Evolutionary conservation across 1,284 basidiomycete species (phyloP), one percentile per base, ranked within the genome.

Genomic region (Ustilago nuda): DNA sequence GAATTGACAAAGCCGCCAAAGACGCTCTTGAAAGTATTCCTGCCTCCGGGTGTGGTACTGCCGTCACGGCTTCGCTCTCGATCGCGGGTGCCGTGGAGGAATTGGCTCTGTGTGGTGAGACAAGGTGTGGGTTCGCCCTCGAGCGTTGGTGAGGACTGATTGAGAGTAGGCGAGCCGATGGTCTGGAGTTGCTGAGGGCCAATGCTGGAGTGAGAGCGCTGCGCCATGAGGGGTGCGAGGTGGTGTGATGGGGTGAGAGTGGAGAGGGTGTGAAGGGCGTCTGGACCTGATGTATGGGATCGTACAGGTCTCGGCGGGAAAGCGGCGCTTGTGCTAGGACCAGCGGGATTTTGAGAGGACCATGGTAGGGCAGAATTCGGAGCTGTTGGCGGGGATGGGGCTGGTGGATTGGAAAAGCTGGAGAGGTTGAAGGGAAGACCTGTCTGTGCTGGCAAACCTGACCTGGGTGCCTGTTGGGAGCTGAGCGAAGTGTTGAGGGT

Each of bases 1-100:
- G 84, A 85, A 59, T 84, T 85, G 61, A 86, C 84, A 39, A 86
- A 82, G 35, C 84, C 84, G 56, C 85, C 85, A 77, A 86, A 82
- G 68, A 86, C 85, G 66, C 81, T 84, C 66, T 86, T 86, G 77
- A 86, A 81, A 0, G 83, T 79, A 36, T 77, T 79, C 13, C 71
- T 63, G 61, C 73, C 63, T n/a, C 77, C 70, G 0, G 75, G 71
- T 4, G 67, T 73, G 9, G 66, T 37, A 46, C 48, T 69, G 37
- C 75, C 75, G 58, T 77, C 74, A 37, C 76, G 66, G 48, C 76
- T 76, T 32, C 68, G 63, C 32, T 72, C 75, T 12, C 70, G 59
- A 53, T 78, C 74, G 12, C 77, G 50, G 23, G 23, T 58, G 48
- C 60, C 54, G 12, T 66, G 73, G 4, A 79, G 55, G 37, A 80